phyloP scores from a whole-genome alignment of 208 protist species.

The Sergeia podlipaevii region DNA sequence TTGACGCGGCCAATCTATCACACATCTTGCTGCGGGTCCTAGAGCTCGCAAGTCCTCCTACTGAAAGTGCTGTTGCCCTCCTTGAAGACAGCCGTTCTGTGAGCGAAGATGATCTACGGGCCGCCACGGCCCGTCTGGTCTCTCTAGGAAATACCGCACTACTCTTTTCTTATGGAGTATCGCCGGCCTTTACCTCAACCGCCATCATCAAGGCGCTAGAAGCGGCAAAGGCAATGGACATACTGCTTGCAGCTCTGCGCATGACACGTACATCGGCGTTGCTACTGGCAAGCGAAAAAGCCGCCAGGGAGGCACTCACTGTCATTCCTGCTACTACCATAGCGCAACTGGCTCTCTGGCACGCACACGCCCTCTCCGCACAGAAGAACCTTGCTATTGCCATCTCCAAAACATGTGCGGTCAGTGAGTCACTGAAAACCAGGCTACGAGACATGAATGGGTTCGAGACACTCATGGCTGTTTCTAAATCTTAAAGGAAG shows the following conservation, averaged over 20 bases:
- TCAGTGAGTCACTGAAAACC: conserved; percentile 20
- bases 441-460: conserved; percentile 36
- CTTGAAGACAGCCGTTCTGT: too few species aligned
- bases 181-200: not conserved
- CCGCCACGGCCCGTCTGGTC: conserved; percentile 2
- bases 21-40: not conserved
- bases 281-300: conserved; percentile 13
- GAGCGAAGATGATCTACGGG: too few species aligned
- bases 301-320: not conserved
- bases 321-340: conserved; percentile 9
- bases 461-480: conserved; percentile 39
- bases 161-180: conserved; percentile 14
- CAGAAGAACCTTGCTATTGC: conserved; percentile 40
- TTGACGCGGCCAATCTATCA: too few species aligned
- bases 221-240: conserved; percentile 11
- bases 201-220: not conserved
- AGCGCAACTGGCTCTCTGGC: conserved; percentile 12
- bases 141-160: conserved; percentile 31
- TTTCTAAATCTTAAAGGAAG: conserved; percentile 11
- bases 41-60: not conserved
- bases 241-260: conserved; percentile 20
- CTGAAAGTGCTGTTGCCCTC: too few species aligned
- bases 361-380: conserved; percentile 3
- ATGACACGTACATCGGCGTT: conserved; percentile 6
- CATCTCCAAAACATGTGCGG: conserved; percentile 20